Base-by-base conservation (phyloP, 2,329 filamentous ascomycete genomes). In the Fusarium sp. region DNA sequence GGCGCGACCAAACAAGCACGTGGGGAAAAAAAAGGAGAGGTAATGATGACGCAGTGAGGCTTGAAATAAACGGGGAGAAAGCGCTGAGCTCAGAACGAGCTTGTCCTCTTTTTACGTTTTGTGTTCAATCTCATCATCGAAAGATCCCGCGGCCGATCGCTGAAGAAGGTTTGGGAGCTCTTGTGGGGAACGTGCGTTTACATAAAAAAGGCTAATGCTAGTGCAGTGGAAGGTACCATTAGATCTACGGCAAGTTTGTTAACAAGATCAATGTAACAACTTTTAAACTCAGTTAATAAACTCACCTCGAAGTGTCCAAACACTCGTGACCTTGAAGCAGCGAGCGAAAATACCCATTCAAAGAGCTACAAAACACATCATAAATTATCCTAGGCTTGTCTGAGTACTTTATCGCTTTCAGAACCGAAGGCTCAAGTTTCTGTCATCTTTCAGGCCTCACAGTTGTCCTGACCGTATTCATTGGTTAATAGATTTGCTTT, bases 31-130 rank as follows among this genome's bases (percentile, higher is more conserved):
- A 30, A 46, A 66, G 23, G 44, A 71, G 66, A 50, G 63, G 69
- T 71, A 76, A 72, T 75, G 72, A 78, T 78, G 77, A 78, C 77
- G 75, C 74, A 72, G 65, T 32, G 66, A 64, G 71, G 62, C 68
- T 69, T 69, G 65, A 57, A 53, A 49, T 49, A 66, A 60, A 61
- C 37, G 46, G 59, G 60, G 61, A 42, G 61, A 38, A 50, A 60
- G 50, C 21, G 61, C 58, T 69, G 37, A 37, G 38, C 38, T 52
- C 25, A 37, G 33, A 18, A 21, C 30, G 40, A 67, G 60, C 56
- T 54, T 67, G 50, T 38, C 50, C 57, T 16, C 40, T 52, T 69
- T 67, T 35, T 61, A 13, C 28, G 16, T 56, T 68, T 54, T 59
- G 37, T 69, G 46, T 42, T 59, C 33, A 50, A 65, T 53, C 46